Conservation (phyloP, 2,329 filamentous ascomycete genomes). For the Monosporascus sp. region DNA sequence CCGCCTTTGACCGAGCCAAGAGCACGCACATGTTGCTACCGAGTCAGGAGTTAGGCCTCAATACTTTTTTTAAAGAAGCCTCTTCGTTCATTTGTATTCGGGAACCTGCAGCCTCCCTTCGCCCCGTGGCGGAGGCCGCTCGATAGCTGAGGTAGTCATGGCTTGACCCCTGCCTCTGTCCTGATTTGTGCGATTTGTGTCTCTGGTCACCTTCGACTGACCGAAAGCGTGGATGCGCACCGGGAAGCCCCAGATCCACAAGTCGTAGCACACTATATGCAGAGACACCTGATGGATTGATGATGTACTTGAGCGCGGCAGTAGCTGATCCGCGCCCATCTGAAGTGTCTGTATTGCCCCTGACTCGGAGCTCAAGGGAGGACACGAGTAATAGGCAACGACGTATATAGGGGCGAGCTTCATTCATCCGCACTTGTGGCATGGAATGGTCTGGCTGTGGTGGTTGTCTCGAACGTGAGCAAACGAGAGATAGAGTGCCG, state of each 20-base stretch:
- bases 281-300: background rate
- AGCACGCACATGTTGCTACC: too few relatives aligned
- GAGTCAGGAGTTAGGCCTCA: background rate
- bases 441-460: background rate
- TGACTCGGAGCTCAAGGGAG: background rate
- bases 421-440: background rate
- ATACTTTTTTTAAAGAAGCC: background rate
- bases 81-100: too few relatives aligned
- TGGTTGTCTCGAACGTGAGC: background rate
- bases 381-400: background rate
- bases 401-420: background rate
- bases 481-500: background rate
- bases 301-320: background rate
- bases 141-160: background rate
- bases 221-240: background rate
- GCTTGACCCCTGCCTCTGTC: background rate
- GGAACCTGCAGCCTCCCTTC: background rate
- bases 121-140: background rate
- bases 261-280: background rate
- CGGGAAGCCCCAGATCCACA: background rate
- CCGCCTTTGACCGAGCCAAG: background rate
- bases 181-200: background rate
- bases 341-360: background rate
- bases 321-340: background rate
- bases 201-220: background rate